Evolutionary conservation across 768 basidiomycete species (phyloP).

Genomic region (Suillus decipiens): DNA sequence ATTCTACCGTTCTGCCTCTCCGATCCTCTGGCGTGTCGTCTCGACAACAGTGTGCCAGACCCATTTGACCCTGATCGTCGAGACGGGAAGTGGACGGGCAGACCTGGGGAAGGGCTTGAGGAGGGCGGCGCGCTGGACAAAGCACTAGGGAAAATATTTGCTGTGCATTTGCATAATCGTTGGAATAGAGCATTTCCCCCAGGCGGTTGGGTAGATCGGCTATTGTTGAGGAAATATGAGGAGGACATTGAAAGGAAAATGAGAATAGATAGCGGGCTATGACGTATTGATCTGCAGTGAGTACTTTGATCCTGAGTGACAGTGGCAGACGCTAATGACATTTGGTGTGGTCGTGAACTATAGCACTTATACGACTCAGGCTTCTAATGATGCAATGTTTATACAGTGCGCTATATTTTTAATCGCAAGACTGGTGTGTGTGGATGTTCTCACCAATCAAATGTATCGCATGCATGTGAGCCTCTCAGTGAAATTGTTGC

Average conservation of each 20-base stretch:
- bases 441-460: neutral
- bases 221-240: constrained; percentile 71
- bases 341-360: neutral
- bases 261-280: constrained; percentile 3
- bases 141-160: constrained; percentile 72
- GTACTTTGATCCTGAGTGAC: neutral
- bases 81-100: constrained; percentile 64
- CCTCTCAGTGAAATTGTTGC: neutral
- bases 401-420: neutral
- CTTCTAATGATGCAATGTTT: neutral
- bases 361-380: neutral
- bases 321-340: neutral
- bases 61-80: constrained; percentile 68
- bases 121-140: constrained; percentile 64
- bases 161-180: constrained; percentile 93
- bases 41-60: constrained; percentile 91
- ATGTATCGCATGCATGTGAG: neutral
- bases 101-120: constrained; percentile 51
- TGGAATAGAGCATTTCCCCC: constrained; percentile 88
- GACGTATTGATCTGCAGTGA: constrained; percentile 1
- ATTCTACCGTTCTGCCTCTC: constrained; percentile 94
- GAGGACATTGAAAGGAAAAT: constrained; percentile 22
- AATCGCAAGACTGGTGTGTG: neutral
- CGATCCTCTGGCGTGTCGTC: constrained; percentile 85
- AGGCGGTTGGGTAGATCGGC: constrained; percentile 84